Base-by-base conservation (phyloP, 805 yeast species). In the Yarrowia sp. region DNA sequence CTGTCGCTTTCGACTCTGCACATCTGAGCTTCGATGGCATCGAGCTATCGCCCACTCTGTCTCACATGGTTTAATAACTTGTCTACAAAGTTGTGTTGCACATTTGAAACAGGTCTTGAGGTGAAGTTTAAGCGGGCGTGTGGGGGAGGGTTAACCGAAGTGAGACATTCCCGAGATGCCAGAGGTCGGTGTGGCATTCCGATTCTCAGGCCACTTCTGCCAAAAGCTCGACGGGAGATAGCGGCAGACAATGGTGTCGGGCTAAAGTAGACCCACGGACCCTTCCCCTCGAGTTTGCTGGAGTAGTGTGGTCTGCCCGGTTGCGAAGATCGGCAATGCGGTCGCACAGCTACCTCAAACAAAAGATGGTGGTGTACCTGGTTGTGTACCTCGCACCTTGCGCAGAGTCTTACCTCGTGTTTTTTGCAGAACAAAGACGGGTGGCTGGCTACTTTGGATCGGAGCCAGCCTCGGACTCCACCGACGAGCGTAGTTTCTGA, bases 141-240 rank as follows among this genome's bases (percentile, higher is more conserved):
- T 44, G 51, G 51, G 32, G 51, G 51, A 44, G 51, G 49, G 51
- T 44, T 44, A 44, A 10, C 51, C 51, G 51, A 44, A 29, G 13
- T 44, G 51, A 44, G 51, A 44, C 51, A 41, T 39, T n/a, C n/a
- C n/a, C n/a, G n/a, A n/a, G n/a, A n/a, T n/a, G n/a, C n/a, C n/a
- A n/a, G n/a, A n/a, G n/a, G n/a, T n/a, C n/a, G n/a, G n/a, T n/a
- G n/a, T n/a, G n/a, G n/a, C n/a, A n/a, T n/a, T n/a, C n/a, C n/a
- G n/a, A n/a, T n/a, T n/a, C n/a, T n/a, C n/a, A n/a, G n/a, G n/a
- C n/a, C n/a, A n/a, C n/a, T n/a, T n/a, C n/a, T n/a, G n/a, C n/a
- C n/a, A n/a, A n/a, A n/a, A n/a, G n/a, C n/a, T n/a, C n/a, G n/a
- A n/a, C n/a, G n/a, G n/a, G n/a, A n/a, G n/a, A n/a, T n/a, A n/a